Percentiles rank a stretch among this genome's conserved stretches.
Conservation (phyloP, 192 early-diverging fungal genomes). For the Spizellomyces sp. region DNA sequence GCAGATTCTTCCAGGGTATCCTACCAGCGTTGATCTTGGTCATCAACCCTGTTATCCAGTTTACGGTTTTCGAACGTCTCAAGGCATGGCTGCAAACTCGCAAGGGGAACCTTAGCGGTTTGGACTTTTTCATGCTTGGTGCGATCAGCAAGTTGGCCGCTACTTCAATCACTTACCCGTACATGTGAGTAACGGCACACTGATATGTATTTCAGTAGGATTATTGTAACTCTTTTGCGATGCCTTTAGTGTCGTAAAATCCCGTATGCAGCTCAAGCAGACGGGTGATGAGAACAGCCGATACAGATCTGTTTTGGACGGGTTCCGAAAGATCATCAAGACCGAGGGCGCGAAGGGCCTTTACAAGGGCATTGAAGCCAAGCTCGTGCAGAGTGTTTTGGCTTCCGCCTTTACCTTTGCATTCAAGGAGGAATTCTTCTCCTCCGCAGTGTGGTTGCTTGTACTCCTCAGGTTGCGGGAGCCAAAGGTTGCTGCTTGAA, state of each 20-base stretch:
- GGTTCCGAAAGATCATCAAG: slow-evolving; percentile 88
- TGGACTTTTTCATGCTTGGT: slow-evolving; percentile 96
- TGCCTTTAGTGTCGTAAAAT: slow-evolving; percentile 80
- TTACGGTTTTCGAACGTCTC: slow-evolving; percentile 96
- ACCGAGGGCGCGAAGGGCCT: slow-evolving; percentile 82
- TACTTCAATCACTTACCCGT: slow-evolving; percentile 96
- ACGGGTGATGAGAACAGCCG: slow-evolving; percentile 67
- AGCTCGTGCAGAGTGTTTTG: slow-evolving; percentile 94
- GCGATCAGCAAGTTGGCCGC: slow-evolving; percentile 94
- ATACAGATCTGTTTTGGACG: slow-evolving; percentile 84
- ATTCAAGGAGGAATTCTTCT: slow-evolving; percentile 62
- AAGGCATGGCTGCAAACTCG: slow-evolving; percentile 66
- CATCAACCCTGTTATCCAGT: slow-evolving; percentile 99
- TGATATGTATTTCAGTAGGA: neutral
- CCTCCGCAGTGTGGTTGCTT: slow-evolving; percentile 41
- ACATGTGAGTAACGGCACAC: slow-evolving; percentile 69
- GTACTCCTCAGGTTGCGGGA: slow-evolving; percentile 42
- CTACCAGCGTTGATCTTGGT: slow-evolving; percentile 96
- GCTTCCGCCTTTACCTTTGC: slow-evolving; percentile 97
- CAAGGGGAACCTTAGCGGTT: slow-evolving; percentile 60
- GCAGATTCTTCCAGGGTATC: slow-evolving; percentile 84
- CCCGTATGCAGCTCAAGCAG: slow-evolving; percentile 96
- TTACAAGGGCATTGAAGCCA: slow-evolving; percentile 82
- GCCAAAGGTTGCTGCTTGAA: neutral
- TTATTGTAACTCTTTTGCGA: neutral